Percentiles rank a stretch among this genome's conserved stretches.
Conservation (phyloP, 257 asterid species). For the Lycium barbarum region DNA sequence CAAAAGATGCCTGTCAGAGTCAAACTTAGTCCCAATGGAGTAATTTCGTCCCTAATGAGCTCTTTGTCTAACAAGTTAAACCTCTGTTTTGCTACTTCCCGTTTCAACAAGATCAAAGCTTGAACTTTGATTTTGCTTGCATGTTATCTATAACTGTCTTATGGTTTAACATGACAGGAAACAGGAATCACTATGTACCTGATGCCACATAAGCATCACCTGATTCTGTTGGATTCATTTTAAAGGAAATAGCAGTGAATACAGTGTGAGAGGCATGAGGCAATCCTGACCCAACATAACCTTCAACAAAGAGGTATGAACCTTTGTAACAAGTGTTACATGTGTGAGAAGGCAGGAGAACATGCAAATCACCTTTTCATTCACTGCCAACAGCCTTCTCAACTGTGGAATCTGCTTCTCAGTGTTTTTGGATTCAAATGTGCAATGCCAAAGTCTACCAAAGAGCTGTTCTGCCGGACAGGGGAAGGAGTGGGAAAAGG, state of each 20-base stretch:
- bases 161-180: background rate
- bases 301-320: background rate
- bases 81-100: background rate
- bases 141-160: background rate
- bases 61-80: background rate
- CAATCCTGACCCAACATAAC: too few species aligned
- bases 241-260: background rate
- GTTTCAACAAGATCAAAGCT: background rate
- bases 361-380: background rate
- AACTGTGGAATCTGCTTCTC: too few species aligned
- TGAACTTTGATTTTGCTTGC: background rate
- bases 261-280: background rate
- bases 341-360: background rate
- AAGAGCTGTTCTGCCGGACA: background rate
- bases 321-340: background rate
- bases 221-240: background rate
- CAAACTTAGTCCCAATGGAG: background rate
- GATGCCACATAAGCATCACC: background rate
- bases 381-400: background rate
- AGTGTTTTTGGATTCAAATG: background rate
- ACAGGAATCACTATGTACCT: background rate
- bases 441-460: background rate
- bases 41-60: background rate
- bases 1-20: too few species aligned
- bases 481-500: too few species aligned